Conservation (phyloP, 495 filamentous ascomycete species). For the Talaromyces adpressus region DNA sequence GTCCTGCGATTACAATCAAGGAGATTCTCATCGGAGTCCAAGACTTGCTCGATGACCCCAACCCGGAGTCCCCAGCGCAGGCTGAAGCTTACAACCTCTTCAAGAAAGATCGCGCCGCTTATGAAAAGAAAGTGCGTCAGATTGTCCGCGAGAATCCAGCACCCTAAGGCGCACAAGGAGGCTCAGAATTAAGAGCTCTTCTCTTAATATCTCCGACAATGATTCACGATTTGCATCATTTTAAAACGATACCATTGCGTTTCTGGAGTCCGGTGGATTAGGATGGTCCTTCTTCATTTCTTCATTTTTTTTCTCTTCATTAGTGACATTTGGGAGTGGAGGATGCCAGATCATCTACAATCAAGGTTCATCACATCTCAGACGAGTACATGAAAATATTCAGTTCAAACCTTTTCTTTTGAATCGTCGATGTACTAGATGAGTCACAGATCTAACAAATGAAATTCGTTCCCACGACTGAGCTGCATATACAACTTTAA, state of each 20-base stretch:
- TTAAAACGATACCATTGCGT: not conserved
- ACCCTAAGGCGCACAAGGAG: conserved; percentile 31
- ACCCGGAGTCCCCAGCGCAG: conserved; percentile 94
- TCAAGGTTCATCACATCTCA: no score
- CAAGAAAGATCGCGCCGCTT: conserved; percentile 81
- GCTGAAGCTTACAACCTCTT: conserved; percentile 97
- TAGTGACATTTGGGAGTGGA: not conserved
- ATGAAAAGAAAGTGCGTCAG: conserved; percentile 78
- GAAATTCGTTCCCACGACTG: no score
- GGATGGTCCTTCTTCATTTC: not conserved
- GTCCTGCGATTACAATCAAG: conserved; percentile 95
- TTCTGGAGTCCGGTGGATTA: not conserved
- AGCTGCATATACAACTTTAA: no score
- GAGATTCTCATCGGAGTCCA: conserved; percentile 95
- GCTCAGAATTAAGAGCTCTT: not conserved
- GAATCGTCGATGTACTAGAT: no score
- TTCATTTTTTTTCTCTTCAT: not conserved
- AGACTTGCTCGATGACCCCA: conserved; percentile 90
- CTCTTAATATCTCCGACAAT: not conserved
- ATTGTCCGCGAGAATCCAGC: conserved; percentile 84
- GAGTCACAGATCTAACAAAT: no score
- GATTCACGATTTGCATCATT: conserved; percentile 1
- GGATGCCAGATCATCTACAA: no score
- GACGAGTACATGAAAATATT: no score
- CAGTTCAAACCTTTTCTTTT: no score